Evolutionary conservation across 805 yeast species (phyloP), one percentile per base, ranked within the genome.

Genomic region (Candida suzukii): DNA sequence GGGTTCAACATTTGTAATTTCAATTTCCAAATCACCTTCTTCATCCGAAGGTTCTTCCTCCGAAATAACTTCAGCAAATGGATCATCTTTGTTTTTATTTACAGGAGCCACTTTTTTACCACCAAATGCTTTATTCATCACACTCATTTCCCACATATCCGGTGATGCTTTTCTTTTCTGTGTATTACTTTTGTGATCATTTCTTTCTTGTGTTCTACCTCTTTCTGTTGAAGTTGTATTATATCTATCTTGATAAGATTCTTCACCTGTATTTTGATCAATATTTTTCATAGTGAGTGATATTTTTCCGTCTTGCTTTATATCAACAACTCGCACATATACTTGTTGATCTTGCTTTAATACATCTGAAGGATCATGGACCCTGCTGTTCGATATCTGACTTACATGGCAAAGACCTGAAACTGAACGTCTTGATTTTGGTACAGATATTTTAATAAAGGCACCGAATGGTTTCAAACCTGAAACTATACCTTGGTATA

Each of bases 101-200:
- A 26, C 34, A 39, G 14, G 39, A 19, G 41, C 41, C 20, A 41
- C 30, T 37, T 46, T 52, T 18, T 52, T 55, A n/a, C 52, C 58
- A 9, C 59, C 64, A 46, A 45, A 61, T 2, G 64, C 66, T 22
- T 57, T 53, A 34, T 50, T 84, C 35, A 90, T 63, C 55, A 90
- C 96, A 27, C 84, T 69, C 39, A 86, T 71, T 55, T 91, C 97
- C 95, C 96, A 90, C 42, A 88, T 63, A 60, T 90, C 98, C 0
- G 95, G 95, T 0, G 95, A 83, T 0, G 95, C 82, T 28, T 82
- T 58, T 40, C 85, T 69, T 32, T 47, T 37, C 24, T 37, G 40
- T 29, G 46, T 30, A 33, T 32, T 31, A 42, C 25, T 34, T 48
- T 38, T 41, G 28, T 36, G 29, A 25, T 37, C 46, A 29, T 18